Percentiles rank a stretch among this genome's conserved stretches.
Conservation (phyloP, 169 alveolate genomes). For the Eimeria necatrix region DNA sequence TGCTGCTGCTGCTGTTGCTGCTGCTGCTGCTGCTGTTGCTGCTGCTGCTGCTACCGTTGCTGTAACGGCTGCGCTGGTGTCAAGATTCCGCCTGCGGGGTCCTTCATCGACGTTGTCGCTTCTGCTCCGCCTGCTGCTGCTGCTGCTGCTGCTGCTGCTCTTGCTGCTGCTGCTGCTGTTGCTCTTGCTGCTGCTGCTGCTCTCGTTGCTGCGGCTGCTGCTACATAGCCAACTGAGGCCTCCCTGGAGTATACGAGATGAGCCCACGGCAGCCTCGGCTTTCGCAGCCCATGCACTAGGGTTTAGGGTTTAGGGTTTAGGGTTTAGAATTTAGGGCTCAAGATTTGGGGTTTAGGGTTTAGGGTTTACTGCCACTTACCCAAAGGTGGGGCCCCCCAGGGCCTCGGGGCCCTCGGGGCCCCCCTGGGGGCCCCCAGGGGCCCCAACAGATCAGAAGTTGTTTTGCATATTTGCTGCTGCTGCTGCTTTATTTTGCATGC, state of each 20-base stretch:
- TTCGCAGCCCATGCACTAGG: too few species aligned
- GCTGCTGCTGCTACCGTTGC: slow-evolving; percentile 3
- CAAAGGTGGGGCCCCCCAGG: too few species aligned
- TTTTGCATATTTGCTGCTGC: neutral
- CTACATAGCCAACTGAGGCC: too few species aligned
- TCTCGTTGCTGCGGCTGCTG: slow-evolving; percentile 1
- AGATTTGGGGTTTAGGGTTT: too few species aligned
- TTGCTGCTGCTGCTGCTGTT: slow-evolving; percentile 3
- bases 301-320: too few species aligned
- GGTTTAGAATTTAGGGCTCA: too few species aligned
- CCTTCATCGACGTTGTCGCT: neutral
- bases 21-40: slow-evolving; percentile 35
- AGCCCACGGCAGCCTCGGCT: too few species aligned
- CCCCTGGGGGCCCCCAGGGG: too few species aligned
- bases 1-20: slow-evolving; percentile 33
- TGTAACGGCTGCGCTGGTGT: neutral
- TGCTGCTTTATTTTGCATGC: neutral
- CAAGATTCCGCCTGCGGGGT: neutral
- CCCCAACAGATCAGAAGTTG: too few species aligned
- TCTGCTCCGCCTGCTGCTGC: neutral
- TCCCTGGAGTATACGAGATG: too few species aligned
- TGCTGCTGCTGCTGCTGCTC: neutral
- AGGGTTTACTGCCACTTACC: too few species aligned
- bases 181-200: slow-evolving; percentile 48
- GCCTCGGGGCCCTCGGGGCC: too few species aligned